These are phyloP conservation scores for Metarhizium rileyi DNA, from an alignment of 2,329 filamentous ascomycete species.

Conservation along the genomic window DNA sequence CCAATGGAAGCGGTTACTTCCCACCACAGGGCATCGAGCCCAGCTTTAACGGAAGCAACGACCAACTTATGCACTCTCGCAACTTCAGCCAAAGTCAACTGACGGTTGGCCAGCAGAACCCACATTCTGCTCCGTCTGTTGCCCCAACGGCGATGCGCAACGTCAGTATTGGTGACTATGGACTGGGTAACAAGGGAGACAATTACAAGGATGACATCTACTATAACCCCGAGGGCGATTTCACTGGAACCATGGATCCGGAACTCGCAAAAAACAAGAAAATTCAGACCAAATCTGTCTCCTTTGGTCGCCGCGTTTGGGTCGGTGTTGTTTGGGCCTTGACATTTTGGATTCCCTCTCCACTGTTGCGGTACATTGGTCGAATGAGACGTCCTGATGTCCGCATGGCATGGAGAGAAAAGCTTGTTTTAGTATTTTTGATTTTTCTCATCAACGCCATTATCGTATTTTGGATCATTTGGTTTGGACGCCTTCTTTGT, in stretches of 20 bases:
- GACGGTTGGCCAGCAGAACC: conserved; percentile 31
- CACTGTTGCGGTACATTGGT: conserved; percentile 67
- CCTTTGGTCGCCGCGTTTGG: conserved; percentile 63
- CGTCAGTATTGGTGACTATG: conserved; percentile 67
- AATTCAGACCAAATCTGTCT: conserved; percentile 59
- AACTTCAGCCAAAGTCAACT: conserved; percentile 47
- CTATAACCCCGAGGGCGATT: conserved; percentile 62
- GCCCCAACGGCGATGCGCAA: conserved; percentile 49
- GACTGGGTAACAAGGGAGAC: conserved; percentile 79
- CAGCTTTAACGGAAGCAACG: conserved; percentile 57
- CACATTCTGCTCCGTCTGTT: conserved; percentile 45
- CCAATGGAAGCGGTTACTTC: conserved; percentile 61
- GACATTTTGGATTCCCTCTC: conserved; percentile 93
- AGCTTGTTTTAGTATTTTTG: conserved; percentile 70
- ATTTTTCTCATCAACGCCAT: conserved; percentile 73
- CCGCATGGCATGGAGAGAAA: conserved; percentile 95
- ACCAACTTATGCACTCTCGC: conserved; percentile 58
- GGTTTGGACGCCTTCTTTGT: conserved; percentile 75
- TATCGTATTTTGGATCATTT: conserved; percentile 88
- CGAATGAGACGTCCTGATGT: conserved; percentile 97
- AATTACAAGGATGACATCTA: conserved; percentile 62
- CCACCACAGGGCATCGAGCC: conserved; percentile 48
- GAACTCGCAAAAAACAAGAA: conserved; percentile 69
- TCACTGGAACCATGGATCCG: conserved; percentile 61
- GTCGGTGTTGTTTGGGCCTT: conserved; percentile 72